phyloP scores from a whole-genome alignment of 225 moss, liverwort and hornwort species.

The Lunularia cruciata region DNA sequence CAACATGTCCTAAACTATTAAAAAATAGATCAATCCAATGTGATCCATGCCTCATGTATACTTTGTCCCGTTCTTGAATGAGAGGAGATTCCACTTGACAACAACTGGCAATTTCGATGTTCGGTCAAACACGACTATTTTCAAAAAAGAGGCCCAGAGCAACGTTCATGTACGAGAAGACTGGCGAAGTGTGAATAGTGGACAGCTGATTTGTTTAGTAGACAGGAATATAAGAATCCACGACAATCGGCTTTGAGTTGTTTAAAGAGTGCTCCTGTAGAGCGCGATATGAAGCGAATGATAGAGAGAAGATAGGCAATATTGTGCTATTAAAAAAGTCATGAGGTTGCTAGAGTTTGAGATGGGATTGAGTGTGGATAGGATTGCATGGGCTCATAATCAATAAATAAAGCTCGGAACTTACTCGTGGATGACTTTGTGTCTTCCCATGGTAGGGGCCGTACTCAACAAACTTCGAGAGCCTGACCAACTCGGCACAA shows the following conservation, averaged over 20 bases:
- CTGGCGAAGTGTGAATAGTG: too few relatives aligned
- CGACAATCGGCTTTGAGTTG: too few relatives aligned
- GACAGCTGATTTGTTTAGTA: too few relatives aligned
- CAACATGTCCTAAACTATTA: too few relatives aligned
- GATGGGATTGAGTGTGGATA: background rate
- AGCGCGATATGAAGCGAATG: background rate
- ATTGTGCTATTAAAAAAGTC: background rate
- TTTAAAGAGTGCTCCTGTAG: too few relatives aligned
- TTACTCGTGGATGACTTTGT: background rate
- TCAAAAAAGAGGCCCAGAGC: background rate
- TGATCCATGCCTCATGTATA: background rate
- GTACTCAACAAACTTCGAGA: conserved; percentile 3
- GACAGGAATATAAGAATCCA: too few relatives aligned
- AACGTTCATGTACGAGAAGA: too few relatives aligned
- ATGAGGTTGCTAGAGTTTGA: background rate
- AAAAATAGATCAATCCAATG: too few relatives aligned
- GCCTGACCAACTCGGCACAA: background rate
- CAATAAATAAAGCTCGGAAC: background rate
- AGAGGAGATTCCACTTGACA: too few relatives aligned
- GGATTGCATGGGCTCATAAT: background rate
- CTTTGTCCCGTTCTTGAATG: background rate
- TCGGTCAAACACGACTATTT: background rate
- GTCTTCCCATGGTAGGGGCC: background rate
- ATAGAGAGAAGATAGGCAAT: background rate
- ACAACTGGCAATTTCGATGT: background rate